phyloP scores from a whole-genome alignment of 2,329 filamentous ascomycete species.

The Apiospora pterosperma region DNA sequence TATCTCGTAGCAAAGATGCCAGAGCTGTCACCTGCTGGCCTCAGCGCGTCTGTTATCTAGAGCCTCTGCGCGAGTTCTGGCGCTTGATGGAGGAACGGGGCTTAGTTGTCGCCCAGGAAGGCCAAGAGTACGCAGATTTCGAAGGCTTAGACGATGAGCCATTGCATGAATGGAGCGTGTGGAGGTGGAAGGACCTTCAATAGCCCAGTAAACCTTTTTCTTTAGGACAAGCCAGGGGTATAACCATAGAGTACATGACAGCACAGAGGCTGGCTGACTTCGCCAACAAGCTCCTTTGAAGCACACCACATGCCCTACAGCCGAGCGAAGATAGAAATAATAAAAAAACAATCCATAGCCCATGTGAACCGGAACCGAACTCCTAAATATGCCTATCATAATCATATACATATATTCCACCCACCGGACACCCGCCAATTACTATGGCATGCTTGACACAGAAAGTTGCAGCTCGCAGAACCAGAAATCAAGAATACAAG shows the following conservation, averaged over 20 bases:
- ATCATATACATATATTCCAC: neutral
- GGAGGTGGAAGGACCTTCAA: conserved; percentile 5
- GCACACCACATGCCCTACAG: neutral
- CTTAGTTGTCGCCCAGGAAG: neutral
- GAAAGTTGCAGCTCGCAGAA: neutral
- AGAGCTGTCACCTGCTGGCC: conserved; percentile 3
- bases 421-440: neutral
- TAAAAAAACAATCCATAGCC: neutral
- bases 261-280: neutral
- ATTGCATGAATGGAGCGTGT: conserved; percentile 6
- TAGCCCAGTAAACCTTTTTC: neutral
- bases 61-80: conserved; percentile 4
- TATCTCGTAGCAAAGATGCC: conserved; percentile 3
- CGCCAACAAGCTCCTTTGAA: neutral
- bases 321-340: neutral
- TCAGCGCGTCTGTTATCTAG: conserved; percentile 2
- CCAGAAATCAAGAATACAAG: conserved; percentile 28
- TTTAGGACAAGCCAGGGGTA: neutral
- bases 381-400: neutral
- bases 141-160: conserved; percentile 5
- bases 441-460: neutral
- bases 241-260: neutral
- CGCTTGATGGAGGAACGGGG: conserved; percentile 5
- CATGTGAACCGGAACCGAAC: neutral
- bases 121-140: conserved; percentile 5